A percentile compares a stretch with the other conserved stretches of the same genome.
These are phyloP conservation scores for Fragaria ananassa DNA, from an alignment of 306 rosid species.

Conservation along the genomic window DNA sequence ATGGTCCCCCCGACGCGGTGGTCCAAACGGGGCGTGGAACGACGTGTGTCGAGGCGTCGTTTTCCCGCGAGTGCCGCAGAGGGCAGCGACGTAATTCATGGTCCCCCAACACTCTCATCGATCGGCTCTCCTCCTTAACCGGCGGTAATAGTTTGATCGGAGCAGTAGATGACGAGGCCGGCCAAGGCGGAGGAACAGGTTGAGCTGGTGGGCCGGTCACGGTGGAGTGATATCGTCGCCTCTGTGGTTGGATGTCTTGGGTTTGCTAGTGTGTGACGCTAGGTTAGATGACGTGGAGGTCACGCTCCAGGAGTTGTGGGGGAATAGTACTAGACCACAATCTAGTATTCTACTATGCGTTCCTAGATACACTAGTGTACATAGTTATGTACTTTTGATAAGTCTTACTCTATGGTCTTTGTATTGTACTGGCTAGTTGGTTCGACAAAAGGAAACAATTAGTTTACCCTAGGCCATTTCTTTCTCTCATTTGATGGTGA, in stretches of 20 bases:
- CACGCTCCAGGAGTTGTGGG: constrained; percentile 49
- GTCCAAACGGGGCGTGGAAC: constrained; percentile 35
- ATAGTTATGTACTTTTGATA: not conserved
- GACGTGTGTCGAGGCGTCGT: constrained; percentile 46
- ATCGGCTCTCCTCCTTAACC: not conserved
- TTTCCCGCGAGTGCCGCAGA: constrained; percentile 48
- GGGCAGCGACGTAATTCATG: constrained; percentile 32
- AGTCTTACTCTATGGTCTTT: not conserved
- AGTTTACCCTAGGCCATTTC: not conserved
- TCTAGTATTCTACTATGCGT: not conserved
- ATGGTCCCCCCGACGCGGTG: constrained; percentile 45
- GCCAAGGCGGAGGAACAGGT: not conserved
- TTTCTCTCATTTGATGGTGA: not conserved
- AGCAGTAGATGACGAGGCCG: not conserved
- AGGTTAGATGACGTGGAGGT: constrained; percentile 33
- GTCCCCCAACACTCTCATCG: constrained; percentile 37
- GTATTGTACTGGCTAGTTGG: not conserved
- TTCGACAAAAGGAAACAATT: too few species aligned
- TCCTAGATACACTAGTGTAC: constrained; percentile 6
- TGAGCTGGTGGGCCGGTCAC: not conserved
- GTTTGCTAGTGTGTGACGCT: constrained; percentile 21
- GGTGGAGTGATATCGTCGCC: not conserved
- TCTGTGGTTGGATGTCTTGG: not conserved
- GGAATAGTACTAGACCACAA: not conserved
- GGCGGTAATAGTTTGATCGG: constrained; percentile 4